Percentiles rank a stretch among this genome's conserved stretches.
phyloP scores from a whole-genome alignment of 169 alveolate species.

The Perkinsus marinus region DNA sequence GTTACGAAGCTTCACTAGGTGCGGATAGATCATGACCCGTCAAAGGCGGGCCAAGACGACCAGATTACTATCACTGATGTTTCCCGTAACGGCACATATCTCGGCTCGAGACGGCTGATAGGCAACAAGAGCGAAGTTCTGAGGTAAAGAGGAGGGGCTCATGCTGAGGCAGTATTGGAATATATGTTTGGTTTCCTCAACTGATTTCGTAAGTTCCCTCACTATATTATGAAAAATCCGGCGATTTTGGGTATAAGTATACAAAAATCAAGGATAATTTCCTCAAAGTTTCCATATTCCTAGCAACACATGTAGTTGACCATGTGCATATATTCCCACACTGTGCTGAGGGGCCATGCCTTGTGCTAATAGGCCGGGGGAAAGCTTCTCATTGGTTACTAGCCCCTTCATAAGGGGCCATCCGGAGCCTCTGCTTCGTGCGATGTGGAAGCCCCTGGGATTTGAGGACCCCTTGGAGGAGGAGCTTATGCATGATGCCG shows the following conservation, averaged over 20 bases:
- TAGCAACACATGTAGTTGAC: too few relatives aligned
- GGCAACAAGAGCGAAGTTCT: neutral
- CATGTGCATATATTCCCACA: neutral
- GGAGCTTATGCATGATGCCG: neutral
- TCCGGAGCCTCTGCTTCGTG: neutral
- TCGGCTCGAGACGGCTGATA: neutral
- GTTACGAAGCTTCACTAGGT: neutral
- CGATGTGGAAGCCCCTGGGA: neutral
- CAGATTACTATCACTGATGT: neutral
- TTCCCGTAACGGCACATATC: neutral
- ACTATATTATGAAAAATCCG: too few relatives aligned
- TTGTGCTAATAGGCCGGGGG: neutral
- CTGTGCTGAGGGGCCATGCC: too few relatives aligned
- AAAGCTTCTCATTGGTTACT: neutral
- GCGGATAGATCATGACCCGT: neutral
- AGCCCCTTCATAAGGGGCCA: neutral
- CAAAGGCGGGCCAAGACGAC: neutral
- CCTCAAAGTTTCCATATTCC: too few relatives aligned
- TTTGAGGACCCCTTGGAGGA: neutral
- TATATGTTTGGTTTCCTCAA: too few relatives aligned
- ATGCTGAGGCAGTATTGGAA: too few relatives aligned
- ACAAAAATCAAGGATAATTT: too few relatives aligned
- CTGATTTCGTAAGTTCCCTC: too few relatives aligned
- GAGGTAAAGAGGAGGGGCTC: neutral
- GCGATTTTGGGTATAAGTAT: too few relatives aligned